Percentiles rank a stretch among this genome's conserved stretches.
Conservation (phyloP, 2,329 filamentous ascomycete species). For the Botryotinia globosa region DNA sequence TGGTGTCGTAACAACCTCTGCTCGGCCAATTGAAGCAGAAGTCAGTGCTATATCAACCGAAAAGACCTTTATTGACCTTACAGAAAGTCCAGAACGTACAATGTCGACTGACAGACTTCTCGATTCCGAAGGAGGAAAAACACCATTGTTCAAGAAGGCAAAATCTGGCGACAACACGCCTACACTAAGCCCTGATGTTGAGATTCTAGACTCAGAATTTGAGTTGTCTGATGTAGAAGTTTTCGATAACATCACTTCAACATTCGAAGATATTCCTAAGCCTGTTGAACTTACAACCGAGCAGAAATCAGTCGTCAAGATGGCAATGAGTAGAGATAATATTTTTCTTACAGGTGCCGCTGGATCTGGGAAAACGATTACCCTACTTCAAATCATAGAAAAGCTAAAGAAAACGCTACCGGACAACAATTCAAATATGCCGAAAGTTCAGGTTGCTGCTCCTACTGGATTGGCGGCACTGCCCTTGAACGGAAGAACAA, state of each 20-base stretch:
- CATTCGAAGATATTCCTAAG: not conserved
- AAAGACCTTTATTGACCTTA: not conserved
- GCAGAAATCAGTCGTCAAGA: slow-evolving; percentile 30
- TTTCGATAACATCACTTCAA: not conserved
- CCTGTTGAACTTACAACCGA: slow-evolving; percentile 28
- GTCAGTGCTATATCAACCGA: not conserved
- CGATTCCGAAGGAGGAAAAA: not conserved
- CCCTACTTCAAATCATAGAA: slow-evolving; percentile 29
- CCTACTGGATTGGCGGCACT: slow-evolving; percentile 36
- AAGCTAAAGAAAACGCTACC: not conserved
- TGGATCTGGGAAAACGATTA: slow-evolving; percentile 34
- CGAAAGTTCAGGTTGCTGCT: slow-evolving; percentile 30
- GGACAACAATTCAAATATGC: not conserved
- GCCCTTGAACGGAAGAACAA: slow-evolving; percentile 32
- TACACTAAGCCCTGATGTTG: not conserved
- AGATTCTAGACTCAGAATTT: slow-evolving; percentile 1
- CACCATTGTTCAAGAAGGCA: not conserved
- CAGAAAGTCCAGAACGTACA: not conserved
- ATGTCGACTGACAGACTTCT: not conserved
- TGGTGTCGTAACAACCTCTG: not conserved
- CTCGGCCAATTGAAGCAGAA: not conserved
- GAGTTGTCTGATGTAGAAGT: slow-evolving; percentile 4
- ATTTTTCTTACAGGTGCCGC: slow-evolving; percentile 37
- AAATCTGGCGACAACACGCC: not conserved
- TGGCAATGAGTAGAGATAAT: slow-evolving; percentile 32